Conservation (phyloP, 225 moss, liverwort and hornwort genomes). For the Lunularia cruciata region DNA sequence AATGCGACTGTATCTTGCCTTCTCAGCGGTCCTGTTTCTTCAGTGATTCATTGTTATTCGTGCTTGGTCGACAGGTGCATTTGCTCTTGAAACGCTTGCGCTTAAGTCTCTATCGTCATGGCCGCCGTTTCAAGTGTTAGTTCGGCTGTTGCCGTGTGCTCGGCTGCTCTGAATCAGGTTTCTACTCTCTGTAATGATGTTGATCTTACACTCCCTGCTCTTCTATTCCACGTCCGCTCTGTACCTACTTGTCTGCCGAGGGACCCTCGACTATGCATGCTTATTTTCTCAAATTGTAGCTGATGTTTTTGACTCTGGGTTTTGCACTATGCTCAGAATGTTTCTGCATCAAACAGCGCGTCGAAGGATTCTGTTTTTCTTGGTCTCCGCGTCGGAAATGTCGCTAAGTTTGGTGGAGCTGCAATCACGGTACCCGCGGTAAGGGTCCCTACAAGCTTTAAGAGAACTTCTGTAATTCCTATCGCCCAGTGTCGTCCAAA, state of each 20-base stretch:
- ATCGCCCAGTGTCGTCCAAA: neutral
- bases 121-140: constrained; percentile 10
- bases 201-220: too few species aligned
- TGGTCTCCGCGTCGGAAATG: constrained; percentile 21
- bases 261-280: neutral
- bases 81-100: too few species aligned
- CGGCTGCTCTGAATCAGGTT: constrained; percentile 5
- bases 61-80: too few species aligned
- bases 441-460: neutral
- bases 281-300: neutral
- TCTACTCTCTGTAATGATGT: neutral
- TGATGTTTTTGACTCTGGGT: neutral
- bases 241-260: neutral
- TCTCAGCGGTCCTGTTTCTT: neutral
- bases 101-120: neutral
- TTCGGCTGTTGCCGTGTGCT: constrained; percentile 8
- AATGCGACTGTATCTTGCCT: too few species aligned
- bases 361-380: constrained; percentile 12
- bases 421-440: neutral
- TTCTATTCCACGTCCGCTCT: neutral
- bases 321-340: constrained; percentile 12
- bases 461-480: too few species aligned
- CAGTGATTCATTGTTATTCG: neutral
- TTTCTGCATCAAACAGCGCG: neutral
- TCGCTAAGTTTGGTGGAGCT: constrained; percentile 11